Conservation (phyloP, 306 rosid genomes). For the Vigna reflexopilosa region DNA sequence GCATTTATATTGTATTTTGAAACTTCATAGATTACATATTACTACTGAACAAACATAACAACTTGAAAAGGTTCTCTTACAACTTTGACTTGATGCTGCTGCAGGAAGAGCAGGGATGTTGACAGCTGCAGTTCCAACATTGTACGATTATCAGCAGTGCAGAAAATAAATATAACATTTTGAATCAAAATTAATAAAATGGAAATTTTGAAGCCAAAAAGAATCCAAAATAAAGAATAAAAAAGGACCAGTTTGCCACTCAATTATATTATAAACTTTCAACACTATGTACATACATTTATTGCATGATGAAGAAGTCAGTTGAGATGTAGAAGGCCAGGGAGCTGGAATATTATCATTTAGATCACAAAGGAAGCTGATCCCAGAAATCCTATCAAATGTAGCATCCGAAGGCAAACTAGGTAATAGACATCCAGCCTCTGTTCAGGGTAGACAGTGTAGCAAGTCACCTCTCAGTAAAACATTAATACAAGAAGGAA, state of each 20-base stretch:
- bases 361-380: constrained; percentile 92
- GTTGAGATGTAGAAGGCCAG: constrained; percentile 81
- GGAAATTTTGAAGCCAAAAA: constrained; percentile 21
- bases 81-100: constrained; percentile 74
- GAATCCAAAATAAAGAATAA: not conserved
- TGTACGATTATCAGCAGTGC: constrained; percentile 32
- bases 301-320: constrained; percentile 76
- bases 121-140: constrained; percentile 64
- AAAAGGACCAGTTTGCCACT: constrained; percentile 12
- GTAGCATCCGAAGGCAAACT: constrained; percentile 96
- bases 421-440: constrained; percentile 88
- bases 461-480: constrained; percentile 36
- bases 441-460: constrained; percentile 55
- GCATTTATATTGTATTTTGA: not conserved
- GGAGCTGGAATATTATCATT: constrained; percentile 98
- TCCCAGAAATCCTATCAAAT: constrained; percentile 77
- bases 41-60: constrained; percentile 28
- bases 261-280: not conserved
- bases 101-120: constrained; percentile 99
- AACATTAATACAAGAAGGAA: constrained; percentile 22
- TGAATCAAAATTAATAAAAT: not conserved
- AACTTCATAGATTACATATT: constrained; percentile 26
- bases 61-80: constrained; percentile 53
- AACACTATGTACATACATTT: constrained; percentile 65
- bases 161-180: constrained; percentile 18